Evolutionary conservation across 345 rosid genomes (phyloP).

Genomic region (Hibiscus syriacus): DNA sequence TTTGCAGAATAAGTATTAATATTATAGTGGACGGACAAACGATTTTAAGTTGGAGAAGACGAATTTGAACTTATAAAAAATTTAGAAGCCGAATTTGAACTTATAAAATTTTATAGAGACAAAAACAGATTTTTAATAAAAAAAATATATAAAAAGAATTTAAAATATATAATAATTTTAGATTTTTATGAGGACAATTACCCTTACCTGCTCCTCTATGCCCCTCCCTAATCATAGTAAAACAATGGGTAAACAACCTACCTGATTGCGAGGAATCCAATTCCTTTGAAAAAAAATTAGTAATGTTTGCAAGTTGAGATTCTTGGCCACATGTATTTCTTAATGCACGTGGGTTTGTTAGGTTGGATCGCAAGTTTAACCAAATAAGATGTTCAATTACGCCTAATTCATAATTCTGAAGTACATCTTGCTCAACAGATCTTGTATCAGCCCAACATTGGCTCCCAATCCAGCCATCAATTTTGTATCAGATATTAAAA

Average conservation of each 20-base stretch:
- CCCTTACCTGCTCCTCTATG: not conserved
- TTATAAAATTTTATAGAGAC: no score
- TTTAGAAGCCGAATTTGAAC: no score
- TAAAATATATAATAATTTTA: no score
- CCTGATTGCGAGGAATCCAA: constrained; percentile 13
- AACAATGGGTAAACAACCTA: not conserved
- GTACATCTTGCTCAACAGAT: not conserved
- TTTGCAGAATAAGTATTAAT: no score
- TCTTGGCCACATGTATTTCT: constrained; percentile 6
- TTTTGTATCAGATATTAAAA: no score
- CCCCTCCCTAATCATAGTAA: not conserved
- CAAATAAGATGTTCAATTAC: not conserved
- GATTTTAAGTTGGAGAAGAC: no score
- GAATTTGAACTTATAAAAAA: no score
- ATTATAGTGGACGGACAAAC: no score
- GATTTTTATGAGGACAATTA: no score
- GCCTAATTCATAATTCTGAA: not conserved
- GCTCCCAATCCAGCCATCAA: not conserved
- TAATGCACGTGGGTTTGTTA: constrained; percentile 10
- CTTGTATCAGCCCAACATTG: not conserved
- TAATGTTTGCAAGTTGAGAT: no score
- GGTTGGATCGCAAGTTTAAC: constrained; percentile 1
- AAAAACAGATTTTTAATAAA: no score
- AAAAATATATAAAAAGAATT: no score
- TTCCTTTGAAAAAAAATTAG: constrained; percentile 11